Conservation (phyloP, 73 alveolate genomes). For the Effrenium voratum region DNA sequence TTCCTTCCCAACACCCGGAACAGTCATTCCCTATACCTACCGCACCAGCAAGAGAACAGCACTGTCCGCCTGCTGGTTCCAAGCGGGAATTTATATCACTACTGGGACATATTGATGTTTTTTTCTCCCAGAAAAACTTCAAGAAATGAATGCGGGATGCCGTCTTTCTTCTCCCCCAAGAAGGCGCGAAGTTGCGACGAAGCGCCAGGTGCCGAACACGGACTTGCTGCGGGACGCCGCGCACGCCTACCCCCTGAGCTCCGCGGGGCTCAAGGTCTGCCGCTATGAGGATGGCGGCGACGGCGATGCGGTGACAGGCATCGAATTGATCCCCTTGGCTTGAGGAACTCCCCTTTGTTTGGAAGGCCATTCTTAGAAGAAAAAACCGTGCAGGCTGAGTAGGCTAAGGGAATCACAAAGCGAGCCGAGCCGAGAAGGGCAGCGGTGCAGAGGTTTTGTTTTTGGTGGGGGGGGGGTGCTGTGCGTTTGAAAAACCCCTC, state of each 20-base stretch:
- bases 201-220: background rate
- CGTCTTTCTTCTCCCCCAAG: background rate
- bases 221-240: slow-evolving; percentile 2
- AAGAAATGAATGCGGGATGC: too few species aligned
- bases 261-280: background rate
- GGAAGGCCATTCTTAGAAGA: background rate
- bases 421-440: too few species aligned
- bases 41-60: too few species aligned
- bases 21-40: too few species aligned
- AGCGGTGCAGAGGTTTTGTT: too few species aligned
- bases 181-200: background rate
- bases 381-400: background rate
- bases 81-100: too few species aligned
- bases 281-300: slow-evolving; percentile 19
- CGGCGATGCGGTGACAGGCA: background rate
- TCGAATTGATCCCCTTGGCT: background rate
- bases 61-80: too few species aligned
- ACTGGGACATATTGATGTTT: too few species aligned
- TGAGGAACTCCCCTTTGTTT: background rate
- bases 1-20: too few species aligned
- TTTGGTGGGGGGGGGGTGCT: too few species aligned
- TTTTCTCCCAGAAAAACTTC: too few species aligned
- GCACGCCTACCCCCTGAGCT: background rate
- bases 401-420: background rate
- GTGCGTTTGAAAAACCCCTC: too few species aligned